Conservation (phyloP, 176 grass and related monocot species). For the Zoysia japonica region DNA sequence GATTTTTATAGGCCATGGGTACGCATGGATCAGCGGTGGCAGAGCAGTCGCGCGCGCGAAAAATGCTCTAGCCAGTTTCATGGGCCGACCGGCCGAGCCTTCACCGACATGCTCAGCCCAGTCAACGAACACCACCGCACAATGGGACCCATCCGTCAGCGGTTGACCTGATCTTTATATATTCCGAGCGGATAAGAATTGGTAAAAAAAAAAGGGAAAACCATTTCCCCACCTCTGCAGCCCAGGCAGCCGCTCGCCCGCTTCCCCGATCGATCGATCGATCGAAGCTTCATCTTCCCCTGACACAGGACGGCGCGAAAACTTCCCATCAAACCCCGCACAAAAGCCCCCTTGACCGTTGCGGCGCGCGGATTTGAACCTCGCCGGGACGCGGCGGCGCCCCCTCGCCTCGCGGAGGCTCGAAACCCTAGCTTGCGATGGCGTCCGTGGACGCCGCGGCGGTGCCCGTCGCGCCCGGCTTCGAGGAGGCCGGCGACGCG, state of each 20-base stretch:
- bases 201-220: neutral
- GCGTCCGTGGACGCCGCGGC: constrained; percentile 31
- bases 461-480: neutral
- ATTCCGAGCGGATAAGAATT: neutral
- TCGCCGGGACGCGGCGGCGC: neutral
- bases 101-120: neutral
- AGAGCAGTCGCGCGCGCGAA: no score
- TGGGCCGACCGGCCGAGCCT: neutral
- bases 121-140: no score
- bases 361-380: constrained; percentile 49
- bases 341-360: constrained; percentile 42
- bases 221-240: constrained; percentile 30
- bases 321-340: constrained; percentile 17
- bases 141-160: constrained; percentile 9
- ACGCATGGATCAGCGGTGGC: no score
- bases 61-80: neutral
- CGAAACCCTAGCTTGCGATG: constrained; percentile 35
- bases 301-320: constrained; percentile 38
- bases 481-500: constrained; percentile 40
- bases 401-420: constrained; percentile 13
- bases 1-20: no score
- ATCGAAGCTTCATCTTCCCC: constrained; percentile 38
- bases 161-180: constrained; percentile 16
- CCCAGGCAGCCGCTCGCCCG: neutral
- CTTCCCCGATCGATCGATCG: constrained; percentile 40